Conservation (phyloP, 805 yeast genomes). For the Spathaspora girioi region DNA sequence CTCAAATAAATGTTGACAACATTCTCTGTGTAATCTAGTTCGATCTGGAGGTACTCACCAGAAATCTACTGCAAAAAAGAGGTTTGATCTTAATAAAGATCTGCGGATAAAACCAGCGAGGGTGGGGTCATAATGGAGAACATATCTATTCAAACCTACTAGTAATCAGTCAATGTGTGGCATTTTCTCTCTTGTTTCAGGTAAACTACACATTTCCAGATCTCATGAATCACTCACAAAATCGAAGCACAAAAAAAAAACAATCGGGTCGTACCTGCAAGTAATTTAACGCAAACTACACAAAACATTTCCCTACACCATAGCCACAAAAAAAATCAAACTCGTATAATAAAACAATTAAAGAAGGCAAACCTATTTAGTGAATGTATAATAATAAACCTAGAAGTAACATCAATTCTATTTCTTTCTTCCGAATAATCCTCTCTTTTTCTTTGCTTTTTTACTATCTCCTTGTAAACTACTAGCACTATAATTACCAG, state of each 20-base stretch:
- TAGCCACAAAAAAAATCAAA: not conserved
- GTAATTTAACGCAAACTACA: not conserved
- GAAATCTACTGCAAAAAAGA: too few relatives aligned
- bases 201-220: too few relatives aligned
- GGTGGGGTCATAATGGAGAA: too few relatives aligned
- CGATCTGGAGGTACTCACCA: too few relatives aligned
- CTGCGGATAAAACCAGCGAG: too few relatives aligned
- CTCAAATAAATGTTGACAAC: too few relatives aligned
- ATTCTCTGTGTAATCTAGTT: too few relatives aligned
- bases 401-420: not conserved
- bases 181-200: too few relatives aligned
- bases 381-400: not conserved
- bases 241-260: not conserved
- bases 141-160: too few relatives aligned
- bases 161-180: too few relatives aligned
- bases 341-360: slow-evolving; percentile 1
- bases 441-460: slow-evolving; percentile 56
- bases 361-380: not conserved
- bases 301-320: not conserved
- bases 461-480: slow-evolving; percentile 34
- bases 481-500: slow-evolving; percentile 57
- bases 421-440: slow-evolving; percentile 66
- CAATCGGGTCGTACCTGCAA: not conserved
- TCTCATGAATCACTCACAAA: not conserved
- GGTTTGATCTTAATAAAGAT: too few relatives aligned